A percentile compares a stretch with the other conserved stretches of the same genome.
These are phyloP conservation scores for Pythium insidiosum DNA, from an alignment of 352 stramenopile species.

Conservation along the genomic window DNA sequence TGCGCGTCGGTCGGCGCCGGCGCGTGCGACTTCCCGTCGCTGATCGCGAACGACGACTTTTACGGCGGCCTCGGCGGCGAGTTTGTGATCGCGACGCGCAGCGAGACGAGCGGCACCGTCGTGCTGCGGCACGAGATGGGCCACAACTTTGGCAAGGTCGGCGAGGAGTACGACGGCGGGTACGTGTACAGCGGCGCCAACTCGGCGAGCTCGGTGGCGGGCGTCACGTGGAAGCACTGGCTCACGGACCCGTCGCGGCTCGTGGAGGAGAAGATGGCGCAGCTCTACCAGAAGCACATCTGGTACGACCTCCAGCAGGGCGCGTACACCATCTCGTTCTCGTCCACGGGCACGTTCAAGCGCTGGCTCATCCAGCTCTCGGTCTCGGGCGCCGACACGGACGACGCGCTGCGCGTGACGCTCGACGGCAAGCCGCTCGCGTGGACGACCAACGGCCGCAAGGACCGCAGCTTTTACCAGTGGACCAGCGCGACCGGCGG, in stretches of 20 bases:
- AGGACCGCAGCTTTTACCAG: constrained; percentile 23
- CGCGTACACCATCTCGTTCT: constrained; percentile 23
- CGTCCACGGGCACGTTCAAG: constrained; percentile 21
- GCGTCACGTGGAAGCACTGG: constrained; percentile 23
- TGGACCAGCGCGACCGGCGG: constrained; percentile 13
- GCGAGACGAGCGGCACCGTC: constrained; percentile 17
- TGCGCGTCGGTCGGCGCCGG: constrained; percentile 1
- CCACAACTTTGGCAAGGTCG: constrained; percentile 30
- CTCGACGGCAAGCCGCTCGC: constrained; percentile 15
- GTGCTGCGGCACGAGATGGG: constrained; percentile 30
- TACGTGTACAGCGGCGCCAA: constrained; percentile 28
- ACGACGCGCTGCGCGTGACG: constrained; percentile 19
- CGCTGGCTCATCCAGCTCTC: constrained; percentile 21
- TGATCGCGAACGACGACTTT: constrained; percentile 31
- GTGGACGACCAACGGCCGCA: constrained; percentile 20
- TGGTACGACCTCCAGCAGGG: constrained; percentile 26
- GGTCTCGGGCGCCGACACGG: constrained; percentile 17
- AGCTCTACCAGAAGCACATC: constrained; percentile 24
- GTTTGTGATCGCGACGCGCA: constrained; percentile 28
- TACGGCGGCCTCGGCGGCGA: constrained; percentile 30
- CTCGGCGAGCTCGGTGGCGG: constrained; percentile 3
- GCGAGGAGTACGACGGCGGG: constrained; percentile 35
- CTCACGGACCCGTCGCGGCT: constrained; percentile 16
- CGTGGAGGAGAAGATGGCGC: constrained; percentile 17
- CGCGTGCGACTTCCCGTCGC: constrained; percentile 23